Percentiles rank a stretch among this genome's conserved stretches.
Evolutionary conservation across 139 green algal species (phyloP).

Genomic region (Closterium sp.): DNA sequence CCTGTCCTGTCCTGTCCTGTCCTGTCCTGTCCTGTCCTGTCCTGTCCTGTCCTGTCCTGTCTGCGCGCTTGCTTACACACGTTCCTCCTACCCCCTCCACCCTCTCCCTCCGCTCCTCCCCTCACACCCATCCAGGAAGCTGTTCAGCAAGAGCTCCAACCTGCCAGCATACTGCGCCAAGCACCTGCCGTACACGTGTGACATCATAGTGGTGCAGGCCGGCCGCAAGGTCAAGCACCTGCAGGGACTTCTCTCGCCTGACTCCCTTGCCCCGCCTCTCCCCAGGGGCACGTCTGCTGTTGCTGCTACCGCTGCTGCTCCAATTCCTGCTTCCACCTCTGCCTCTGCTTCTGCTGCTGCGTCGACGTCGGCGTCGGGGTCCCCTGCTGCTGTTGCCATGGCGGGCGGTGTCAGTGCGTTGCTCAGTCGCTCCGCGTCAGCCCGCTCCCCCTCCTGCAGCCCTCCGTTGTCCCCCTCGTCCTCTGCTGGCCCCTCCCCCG

Average conservation of each 20-base stretch:
- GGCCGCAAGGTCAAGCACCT: constrained; percentile 1
- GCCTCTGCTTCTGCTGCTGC: neutral
- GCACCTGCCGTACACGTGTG: neutral
- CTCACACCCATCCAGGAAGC: neutral
- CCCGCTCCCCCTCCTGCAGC: neutral
- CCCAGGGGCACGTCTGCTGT: neutral
- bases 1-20: too few species aligned
- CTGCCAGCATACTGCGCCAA: neutral
- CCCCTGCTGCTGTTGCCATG: neutral
- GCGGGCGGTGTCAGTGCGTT: neutral
- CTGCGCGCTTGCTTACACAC: too few species aligned
- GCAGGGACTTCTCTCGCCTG: neutral
- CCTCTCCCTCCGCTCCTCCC: neutral
- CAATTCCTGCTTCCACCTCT: neutral
- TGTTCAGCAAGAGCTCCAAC: neutral
- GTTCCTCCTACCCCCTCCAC: too few species aligned
- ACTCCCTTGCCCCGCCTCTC: neutral
- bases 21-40: too few species aligned
- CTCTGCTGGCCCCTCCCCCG: neutral
- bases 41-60: too few species aligned
- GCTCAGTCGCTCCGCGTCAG: neutral
- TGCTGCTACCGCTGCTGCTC: too few species aligned
- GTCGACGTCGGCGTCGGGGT: neutral
- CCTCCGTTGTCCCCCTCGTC: neutral
- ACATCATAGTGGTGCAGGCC: constrained; percentile 2